Evolutionary conservation across 179 eudicot genomes (phyloP).

Genomic region (Spergularia azorica): DNA sequence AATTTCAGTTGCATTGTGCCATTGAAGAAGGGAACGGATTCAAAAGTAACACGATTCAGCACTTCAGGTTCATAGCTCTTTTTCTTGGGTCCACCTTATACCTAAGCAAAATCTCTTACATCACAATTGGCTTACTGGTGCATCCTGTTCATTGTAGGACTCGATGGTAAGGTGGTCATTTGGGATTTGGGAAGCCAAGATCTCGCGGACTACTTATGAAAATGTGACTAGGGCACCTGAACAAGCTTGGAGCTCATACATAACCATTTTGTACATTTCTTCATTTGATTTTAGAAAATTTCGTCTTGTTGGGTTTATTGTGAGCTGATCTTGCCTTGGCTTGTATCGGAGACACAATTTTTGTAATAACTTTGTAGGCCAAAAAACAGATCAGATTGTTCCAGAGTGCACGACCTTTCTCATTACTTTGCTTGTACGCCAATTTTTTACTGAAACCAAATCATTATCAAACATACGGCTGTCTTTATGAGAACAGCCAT

Average conservation of each 20-base stretch:
- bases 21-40: conserved; percentile 51
- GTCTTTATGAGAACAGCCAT: too few species aligned
- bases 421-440: too few species aligned
- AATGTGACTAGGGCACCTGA: background rate
- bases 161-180: conserved; percentile 86
- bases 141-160: conserved; percentile 44
- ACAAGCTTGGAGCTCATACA: conserved; percentile 1
- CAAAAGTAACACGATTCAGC: conserved; percentile 64
- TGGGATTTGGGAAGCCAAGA: conserved; percentile 86
- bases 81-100: background rate
- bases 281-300: conserved; percentile 3
- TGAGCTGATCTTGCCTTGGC: background rate
- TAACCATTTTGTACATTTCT: conserved; percentile 20
- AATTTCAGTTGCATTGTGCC: conserved; percentile 69
- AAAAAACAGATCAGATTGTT: too few species aligned
- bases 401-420: too few species aligned
- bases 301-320: background rate
- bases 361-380: background rate
- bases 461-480: too few species aligned
- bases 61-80: conserved; percentile 65
- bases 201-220: conserved; percentile 55
- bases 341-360: background rate
- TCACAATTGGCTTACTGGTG: background rate
- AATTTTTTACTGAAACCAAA: too few species aligned
- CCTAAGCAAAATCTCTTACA: background rate